Conservation (phyloP, 2,329 filamentous ascomycete genomes). For the Pseudonectria foliicola region DNA sequence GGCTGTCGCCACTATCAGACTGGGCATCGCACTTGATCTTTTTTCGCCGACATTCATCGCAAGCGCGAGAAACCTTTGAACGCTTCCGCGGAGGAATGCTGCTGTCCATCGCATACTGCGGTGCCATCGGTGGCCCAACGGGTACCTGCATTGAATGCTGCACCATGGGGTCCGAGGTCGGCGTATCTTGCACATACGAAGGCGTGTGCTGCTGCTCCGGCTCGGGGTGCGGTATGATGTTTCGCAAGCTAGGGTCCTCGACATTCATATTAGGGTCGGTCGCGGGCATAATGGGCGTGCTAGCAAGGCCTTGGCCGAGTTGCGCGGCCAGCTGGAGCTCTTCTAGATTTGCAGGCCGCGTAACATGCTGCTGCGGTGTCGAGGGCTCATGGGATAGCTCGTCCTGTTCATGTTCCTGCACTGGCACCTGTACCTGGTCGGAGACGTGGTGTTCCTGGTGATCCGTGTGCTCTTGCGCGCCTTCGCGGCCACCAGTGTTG, state of each 20-base stretch:
- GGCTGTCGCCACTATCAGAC: conserved; percentile 63
- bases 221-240: conserved; percentile 37
- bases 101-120: conserved; percentile 41
- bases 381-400: conserved; percentile 28
- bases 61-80: conserved; percentile 81
- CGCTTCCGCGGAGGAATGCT: conserved; percentile 65
- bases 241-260: conserved; percentile 36
- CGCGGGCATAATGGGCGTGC: conserved; percentile 40
- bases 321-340: conserved; percentile 54
- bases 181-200: conserved; percentile 31
- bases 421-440: conserved; percentile 21
- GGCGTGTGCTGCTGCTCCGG: conserved; percentile 29
- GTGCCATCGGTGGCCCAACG: conserved; percentile 30
- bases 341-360: conserved; percentile 41
- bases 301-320: conserved; percentile 46
- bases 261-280: conserved; percentile 38
- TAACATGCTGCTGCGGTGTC: conserved; percentile 34
- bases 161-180: conserved; percentile 29
- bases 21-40: conserved; percentile 85
- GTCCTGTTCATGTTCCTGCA: conserved; percentile 24
- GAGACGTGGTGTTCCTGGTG: conserved; percentile 9
- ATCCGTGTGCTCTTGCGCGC: conserved; percentile 24
- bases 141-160: conserved; percentile 29
- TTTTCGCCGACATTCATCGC: conserved; percentile 82
- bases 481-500: conserved; percentile 30